These are phyloP conservation scores for Pleodorina starrii DNA, from an alignment of 139 green algal genomes.

Conservation along the genomic window DNA sequence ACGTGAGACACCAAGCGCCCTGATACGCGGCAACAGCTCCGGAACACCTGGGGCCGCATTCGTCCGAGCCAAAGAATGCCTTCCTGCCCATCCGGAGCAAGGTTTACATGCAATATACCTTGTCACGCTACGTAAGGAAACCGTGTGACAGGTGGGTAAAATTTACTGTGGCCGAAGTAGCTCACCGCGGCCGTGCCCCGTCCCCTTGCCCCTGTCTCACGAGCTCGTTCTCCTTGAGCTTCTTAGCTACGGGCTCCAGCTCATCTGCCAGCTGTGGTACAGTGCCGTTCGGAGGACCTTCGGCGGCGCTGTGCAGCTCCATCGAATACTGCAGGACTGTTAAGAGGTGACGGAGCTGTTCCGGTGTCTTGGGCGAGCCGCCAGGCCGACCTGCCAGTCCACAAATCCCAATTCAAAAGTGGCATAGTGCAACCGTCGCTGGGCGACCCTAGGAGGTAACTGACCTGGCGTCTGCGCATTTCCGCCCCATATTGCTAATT, in stretches of 20 bases:
- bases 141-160: too few species aligned
- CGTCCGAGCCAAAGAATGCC: too few species aligned
- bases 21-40: too few species aligned
- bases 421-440: not conserved
- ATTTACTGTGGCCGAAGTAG: too few species aligned
- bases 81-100: too few species aligned
- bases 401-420: not conserved
- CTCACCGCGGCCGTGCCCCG: too few species aligned
- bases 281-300: not conserved
- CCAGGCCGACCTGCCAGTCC: not conserved
- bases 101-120: too few species aligned
- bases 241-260: slow-evolving; percentile 16
- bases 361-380: not conserved
- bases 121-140: too few species aligned
- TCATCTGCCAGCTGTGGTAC: slow-evolving; percentile 19
- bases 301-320: not conserved
- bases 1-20: too few species aligned
- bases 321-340: not conserved
- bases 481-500: not conserved
- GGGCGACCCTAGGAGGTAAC: too few species aligned
- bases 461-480: not conserved
- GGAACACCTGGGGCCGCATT: too few species aligned
- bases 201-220: too few species aligned
- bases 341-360: slow-evolving; percentile 5
- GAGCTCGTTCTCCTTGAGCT: slow-evolving; percentile 19